phyloP scores from a whole-genome alignment of 2,329 filamentous ascomycete genomes.

The Verticillium isaacii region DNA sequence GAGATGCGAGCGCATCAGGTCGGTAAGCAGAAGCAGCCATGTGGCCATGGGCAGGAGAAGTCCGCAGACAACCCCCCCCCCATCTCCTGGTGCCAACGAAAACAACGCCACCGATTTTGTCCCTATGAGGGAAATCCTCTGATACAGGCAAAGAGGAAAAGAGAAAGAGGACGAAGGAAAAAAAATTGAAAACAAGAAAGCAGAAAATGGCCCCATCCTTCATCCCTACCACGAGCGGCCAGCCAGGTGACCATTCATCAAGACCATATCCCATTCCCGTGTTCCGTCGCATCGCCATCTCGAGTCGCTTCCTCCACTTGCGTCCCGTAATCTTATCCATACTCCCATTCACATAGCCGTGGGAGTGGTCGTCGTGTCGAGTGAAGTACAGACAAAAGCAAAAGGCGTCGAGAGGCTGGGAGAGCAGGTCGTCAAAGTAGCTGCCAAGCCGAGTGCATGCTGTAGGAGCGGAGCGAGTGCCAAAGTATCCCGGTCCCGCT shows the following conservation, averaged over 20 bases:
- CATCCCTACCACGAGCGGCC: not conserved
- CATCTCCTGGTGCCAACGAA: not conserved
- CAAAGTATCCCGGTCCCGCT: too few relatives aligned
- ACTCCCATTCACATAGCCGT: too few relatives aligned
- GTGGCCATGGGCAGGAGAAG: not conserved
- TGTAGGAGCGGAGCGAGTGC: too few relatives aligned
- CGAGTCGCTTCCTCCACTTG: too few relatives aligned
- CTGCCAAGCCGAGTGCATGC: too few relatives aligned
- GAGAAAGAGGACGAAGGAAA: not conserved
- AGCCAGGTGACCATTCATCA: not conserved
- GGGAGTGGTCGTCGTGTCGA: too few relatives aligned
- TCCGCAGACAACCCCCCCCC: not conserved
- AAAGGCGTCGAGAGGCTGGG: too few relatives aligned
- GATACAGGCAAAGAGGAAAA: not conserved
- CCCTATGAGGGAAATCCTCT: not conserved
- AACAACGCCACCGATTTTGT: not conserved
- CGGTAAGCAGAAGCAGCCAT: not conserved
- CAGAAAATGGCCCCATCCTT: not conserved
- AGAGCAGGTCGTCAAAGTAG: too few relatives aligned
- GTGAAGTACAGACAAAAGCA: too few relatives aligned
- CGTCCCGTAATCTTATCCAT: too few relatives aligned
- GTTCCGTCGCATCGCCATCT: too few relatives aligned
- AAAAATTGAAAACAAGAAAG: not conserved
- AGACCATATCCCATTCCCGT: not conserved
- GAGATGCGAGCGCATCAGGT: not conserved